Evolutionary conservation across 2,329 filamentous ascomycete species (phyloP), one percentile per base, ranked within the genome.

Genomic region (Falciphora oryzae): DNA sequence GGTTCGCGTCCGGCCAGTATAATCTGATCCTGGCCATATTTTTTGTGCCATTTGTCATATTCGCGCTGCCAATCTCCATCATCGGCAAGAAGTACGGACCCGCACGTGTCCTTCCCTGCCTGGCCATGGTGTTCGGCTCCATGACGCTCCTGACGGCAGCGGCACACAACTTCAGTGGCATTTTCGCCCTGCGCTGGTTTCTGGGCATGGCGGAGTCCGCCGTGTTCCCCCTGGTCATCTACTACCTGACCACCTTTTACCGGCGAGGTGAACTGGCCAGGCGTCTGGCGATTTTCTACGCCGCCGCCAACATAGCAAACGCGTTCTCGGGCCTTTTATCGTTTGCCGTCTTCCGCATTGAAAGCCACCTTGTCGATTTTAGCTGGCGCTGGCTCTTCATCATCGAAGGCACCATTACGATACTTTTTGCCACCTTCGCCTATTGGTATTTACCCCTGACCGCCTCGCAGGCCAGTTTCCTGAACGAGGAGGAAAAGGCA

Each of bases 41-140:
- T 77, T 92, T 89, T 73, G 79, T 91, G 8, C 89, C 89, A 0
- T 92, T 89, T 72, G 89, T 91, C 50, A 71, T 92, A 3, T 89
- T 87, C 64, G 89, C 87, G 1, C 88, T 87, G 0, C 85, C 87
- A 1, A 75, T 91, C 22, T 76, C 77, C 63, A 88, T 92, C 76
- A 71, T 89, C 5, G 89, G 88, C 64, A 92, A 90, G 77, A 87
- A 84, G 66, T 89, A 82, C 70, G 87, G 88, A 0, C 85, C 89
- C 0, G 81, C 84, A 65, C 79, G 83, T 25, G 85, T 89, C 13
- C 76, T 92, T 11, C 87, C 88, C 0, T 62, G 74, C 58, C 63
- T 90, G 75, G 91, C 92, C 89, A 81, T 88, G 67, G 79, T 74
- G 56, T 92, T 91, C 71, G 89, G 89, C 10, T 79, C 78, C 3